phyloP scores from a whole-genome alignment of 2,329 filamentous ascomycete genomes.

The Stagonosporopsis chrysanthemi region DNA sequence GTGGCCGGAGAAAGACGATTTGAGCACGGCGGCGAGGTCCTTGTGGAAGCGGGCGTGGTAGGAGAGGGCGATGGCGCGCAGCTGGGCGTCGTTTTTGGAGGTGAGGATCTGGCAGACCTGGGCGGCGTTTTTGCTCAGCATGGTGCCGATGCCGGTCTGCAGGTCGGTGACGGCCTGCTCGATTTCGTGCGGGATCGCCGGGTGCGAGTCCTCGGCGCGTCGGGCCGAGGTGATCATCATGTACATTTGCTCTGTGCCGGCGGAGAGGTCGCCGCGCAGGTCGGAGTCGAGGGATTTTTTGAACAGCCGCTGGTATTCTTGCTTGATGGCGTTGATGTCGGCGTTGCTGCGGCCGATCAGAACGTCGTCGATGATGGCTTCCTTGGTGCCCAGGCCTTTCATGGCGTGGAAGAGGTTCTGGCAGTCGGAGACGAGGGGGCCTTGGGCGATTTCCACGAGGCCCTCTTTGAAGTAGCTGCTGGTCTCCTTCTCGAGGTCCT shows the following conservation, averaged over 20 bases:
- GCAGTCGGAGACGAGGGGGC: slow-evolving; percentile 80
- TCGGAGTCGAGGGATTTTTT: slow-evolving; percentile 71
- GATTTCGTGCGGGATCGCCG: slow-evolving; percentile 74
- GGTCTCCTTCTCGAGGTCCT: slow-evolving; percentile 80
- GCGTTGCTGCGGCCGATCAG: slow-evolving; percentile 84
- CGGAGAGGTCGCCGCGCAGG: slow-evolving; percentile 79
- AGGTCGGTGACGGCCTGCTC: slow-evolving; percentile 79
- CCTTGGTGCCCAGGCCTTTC: slow-evolving; percentile 84
- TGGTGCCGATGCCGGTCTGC: slow-evolving; percentile 71
- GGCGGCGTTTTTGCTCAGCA: slow-evolving; percentile 75
- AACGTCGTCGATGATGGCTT: slow-evolving; percentile 83
- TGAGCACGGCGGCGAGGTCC: slow-evolving; percentile 75
- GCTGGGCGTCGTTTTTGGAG: slow-evolving; percentile 78
- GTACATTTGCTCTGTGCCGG: slow-evolving; percentile 88
- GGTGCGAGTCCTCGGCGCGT: slow-evolving; percentile 78
- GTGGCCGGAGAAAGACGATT: slow-evolving; percentile 86
- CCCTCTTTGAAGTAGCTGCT: slow-evolving; percentile 75
- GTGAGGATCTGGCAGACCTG: slow-evolving; percentile 81
- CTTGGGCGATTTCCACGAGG: slow-evolving; percentile 76
- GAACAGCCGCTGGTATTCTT: slow-evolving; percentile 74
- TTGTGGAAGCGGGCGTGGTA: slow-evolving; percentile 78
- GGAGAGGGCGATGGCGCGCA: slow-evolving; percentile 78
- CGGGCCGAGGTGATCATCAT: slow-evolving; percentile 78
- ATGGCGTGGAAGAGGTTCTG: slow-evolving; percentile 74
- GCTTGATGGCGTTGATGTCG: slow-evolving; percentile 86